Base-by-base conservation (phyloP, 129 eudicot genomes). In the Scalesia atractyloides region DNA sequence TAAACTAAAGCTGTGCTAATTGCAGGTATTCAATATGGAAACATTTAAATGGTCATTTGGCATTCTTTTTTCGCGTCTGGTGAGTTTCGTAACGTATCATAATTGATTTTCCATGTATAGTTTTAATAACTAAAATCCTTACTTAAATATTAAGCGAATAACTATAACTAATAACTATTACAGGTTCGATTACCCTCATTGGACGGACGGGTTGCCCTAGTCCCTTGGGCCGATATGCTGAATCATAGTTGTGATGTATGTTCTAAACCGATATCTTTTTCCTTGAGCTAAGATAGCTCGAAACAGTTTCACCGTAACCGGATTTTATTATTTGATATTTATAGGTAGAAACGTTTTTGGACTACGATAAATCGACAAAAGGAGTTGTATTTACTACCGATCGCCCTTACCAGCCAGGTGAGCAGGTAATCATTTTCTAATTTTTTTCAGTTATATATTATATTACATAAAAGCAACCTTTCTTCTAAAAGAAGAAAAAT, bases 161-260 rank as follows among this genome's bases (percentile, higher is more conserved):
- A 63, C 49, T 41, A 43, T 48, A 5, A 56, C 56, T 64, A 15
- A 13, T 66, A 15, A 41, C 44, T 66, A 12, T 26, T 70, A 57
- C 83, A 92, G 98, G 96, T 92, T 39, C 84, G 98, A 14, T 83
- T 92, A 74, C 98, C 98, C 56, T 87, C 98, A n/a, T 73, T 89
- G 84, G 92, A 89, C 76, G 98, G 90, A 80, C 82, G 82, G 74
- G 96, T 92, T 68, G 98, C 98, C 1, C 85, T 92, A 81, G 98
- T 92, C 72, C 98, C 98, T 33, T 92, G 98, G 98, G 98, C 96
- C 77, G 98, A 92, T 85, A 92, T 92, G 98, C 72, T 92, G 53
- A 92, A 92, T 76, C 98, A 92, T 75, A 85, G 90, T 56, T 92
- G 96, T 80, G 95, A 89, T 85, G 96, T 89, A 84, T 74, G 68